Conservation (phyloP, 176 grass and related monocot genomes). For the Pontederia paniculata region DNA sequence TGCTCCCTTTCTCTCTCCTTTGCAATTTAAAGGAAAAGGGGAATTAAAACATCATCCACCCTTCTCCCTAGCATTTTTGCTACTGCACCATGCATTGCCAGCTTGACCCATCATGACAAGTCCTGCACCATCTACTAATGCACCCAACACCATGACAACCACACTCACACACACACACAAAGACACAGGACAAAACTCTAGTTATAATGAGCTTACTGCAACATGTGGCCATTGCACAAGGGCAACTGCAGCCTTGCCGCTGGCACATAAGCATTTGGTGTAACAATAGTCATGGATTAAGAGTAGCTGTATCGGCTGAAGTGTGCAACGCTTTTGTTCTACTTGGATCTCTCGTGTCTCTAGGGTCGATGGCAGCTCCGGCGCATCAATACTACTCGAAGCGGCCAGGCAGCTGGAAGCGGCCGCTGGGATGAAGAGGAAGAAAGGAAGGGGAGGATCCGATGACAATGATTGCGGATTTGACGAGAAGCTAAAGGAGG, state of each 20-base stretch:
- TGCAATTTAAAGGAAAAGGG: not conserved
- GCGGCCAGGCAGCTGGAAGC: conserved; percentile 6
- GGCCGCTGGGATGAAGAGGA: not conserved
- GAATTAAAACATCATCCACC: not conserved
- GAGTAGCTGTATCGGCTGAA: not conserved
- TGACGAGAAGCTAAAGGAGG: conserved; percentile 4
- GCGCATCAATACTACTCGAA: not conserved
- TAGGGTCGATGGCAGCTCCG: conserved; percentile 2
- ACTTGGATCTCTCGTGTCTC: not conserved
- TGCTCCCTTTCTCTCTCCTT: conserved; percentile 2
- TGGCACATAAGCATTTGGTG: not conserved
- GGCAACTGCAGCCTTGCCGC: too few species aligned
- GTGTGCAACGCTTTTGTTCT: not conserved
- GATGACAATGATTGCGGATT: not conserved
- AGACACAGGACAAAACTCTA: too few species aligned
- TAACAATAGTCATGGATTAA: not conserved
- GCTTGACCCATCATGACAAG: conserved; percentile 18
- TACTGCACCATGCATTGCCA: conserved; percentile 2
- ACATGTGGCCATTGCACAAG: too few species aligned
- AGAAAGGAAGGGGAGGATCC: not conserved
- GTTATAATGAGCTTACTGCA: not conserved
- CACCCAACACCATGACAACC: not conserved
- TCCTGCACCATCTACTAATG: not conserved
- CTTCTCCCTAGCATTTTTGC: not conserved
- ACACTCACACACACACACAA: too few species aligned